Evolutionary conservation across 352 stramenopile species (phyloP).

Genomic region (Phytophthora sojae): DNA sequence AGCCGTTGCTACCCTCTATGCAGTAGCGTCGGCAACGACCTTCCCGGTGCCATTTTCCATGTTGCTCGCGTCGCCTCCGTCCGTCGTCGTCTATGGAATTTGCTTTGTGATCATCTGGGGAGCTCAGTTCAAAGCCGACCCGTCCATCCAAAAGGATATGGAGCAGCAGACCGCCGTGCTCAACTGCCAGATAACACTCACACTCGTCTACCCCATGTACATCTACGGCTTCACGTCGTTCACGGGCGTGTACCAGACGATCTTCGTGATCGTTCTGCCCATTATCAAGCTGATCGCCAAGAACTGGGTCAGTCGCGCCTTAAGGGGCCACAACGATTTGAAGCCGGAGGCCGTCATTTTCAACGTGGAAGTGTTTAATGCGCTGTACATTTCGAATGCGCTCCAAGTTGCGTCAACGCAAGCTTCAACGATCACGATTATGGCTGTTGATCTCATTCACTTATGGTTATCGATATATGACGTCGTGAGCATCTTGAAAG

Average conservation of each 20-base stretch:
- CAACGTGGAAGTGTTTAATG: constrained; percentile 47
- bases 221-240: constrained; percentile 32
- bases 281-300: constrained; percentile 35
- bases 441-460: constrained; percentile 12
- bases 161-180: constrained; percentile 21
- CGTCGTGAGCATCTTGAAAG: constrained; percentile 9
- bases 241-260: constrained; percentile 16
- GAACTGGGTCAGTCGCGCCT: constrained; percentile 31
- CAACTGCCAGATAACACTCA: constrained; percentile 30
- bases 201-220: constrained; percentile 39
- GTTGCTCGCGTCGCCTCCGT: constrained; percentile 19
- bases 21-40: constrained; percentile 11
- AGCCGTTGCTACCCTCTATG: constrained; percentile 14
- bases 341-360: constrained; percentile 48
- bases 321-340: constrained; percentile 27
- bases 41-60: constrained; percentile 30
- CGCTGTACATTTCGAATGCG: constrained; percentile 37
- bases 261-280: constrained; percentile 20
- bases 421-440: constrained; percentile 19
- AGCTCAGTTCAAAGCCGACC: constrained; percentile 18
- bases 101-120: constrained; percentile 30
- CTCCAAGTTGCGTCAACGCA: constrained; percentile 23
- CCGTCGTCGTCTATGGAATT: constrained; percentile 15
- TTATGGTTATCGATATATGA: constrained; percentile 39
- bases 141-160: constrained; percentile 18